Conservation (phyloP, 73 alveolate species). For the Paramecium biaurelia region DNA sequence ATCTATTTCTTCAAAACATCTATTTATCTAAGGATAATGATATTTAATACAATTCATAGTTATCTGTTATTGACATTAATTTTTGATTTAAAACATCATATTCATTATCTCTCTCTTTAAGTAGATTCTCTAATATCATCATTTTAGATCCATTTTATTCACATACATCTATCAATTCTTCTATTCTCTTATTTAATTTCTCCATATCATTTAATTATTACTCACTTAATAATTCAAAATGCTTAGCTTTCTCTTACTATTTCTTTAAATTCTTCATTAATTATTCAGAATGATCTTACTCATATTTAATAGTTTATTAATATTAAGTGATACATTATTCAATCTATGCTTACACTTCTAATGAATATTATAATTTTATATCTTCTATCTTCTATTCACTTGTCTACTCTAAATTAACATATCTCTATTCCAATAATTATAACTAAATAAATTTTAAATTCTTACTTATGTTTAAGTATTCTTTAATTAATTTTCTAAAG, state of each 20-base stretch:
- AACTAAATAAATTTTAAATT: neutral
- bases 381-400: constrained; percentile 14
- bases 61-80: neutral
- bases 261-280: neutral
- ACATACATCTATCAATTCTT: constrained; percentile 20
- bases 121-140: neutral
- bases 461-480: neutral
- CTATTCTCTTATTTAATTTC: constrained; percentile 5
- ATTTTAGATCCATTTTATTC: neutral
- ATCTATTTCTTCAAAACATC: constrained; percentile 13
- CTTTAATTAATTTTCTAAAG: neutral
- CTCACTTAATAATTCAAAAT: neutral
- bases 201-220: neutral
- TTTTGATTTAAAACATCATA: neutral
- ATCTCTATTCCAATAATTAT: neutral
- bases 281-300: constrained; percentile 7
- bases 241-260: constrained; percentile 12
- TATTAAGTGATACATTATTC: constrained; percentile 40
- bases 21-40: neutral
- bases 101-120: neutral
- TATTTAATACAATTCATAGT: neutral
- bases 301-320: constrained; percentile 39
- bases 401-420: neutral
- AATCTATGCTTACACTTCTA: neutral
- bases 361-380: neutral